phyloP scores from a whole-genome alignment of 192 early-diverging fungal species.

The Podochytrium sp. region DNA sequence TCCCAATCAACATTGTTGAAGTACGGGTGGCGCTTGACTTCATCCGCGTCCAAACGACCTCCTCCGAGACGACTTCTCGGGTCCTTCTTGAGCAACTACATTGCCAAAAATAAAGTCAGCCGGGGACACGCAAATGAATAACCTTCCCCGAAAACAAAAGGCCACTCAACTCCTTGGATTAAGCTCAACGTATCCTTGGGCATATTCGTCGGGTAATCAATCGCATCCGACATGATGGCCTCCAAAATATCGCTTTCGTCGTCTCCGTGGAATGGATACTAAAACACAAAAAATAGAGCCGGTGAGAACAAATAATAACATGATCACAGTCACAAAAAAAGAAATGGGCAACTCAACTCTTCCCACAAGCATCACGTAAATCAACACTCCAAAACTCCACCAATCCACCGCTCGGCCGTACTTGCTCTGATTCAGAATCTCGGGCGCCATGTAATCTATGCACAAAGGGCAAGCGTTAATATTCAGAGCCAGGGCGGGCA shows the following conservation, averaged over 20 bases:
- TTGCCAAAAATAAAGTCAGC: neutral
- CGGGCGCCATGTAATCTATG: constrained; percentile 99
- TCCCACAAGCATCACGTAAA: constrained; percentile 90
- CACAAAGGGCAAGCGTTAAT: too few relatives aligned
- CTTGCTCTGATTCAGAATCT: constrained; percentile 81
- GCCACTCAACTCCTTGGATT: constrained; percentile 77
- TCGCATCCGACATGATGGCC: constrained; percentile 91
- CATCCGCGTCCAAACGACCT: constrained; percentile 85
- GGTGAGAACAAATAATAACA: neutral
- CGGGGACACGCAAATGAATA: too few relatives aligned
- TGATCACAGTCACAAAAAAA: neutral
- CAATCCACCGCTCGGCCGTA: constrained; percentile 97
- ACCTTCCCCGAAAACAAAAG: too few relatives aligned
- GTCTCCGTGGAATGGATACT: constrained; percentile 93
- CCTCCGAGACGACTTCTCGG: constrained; percentile 87
- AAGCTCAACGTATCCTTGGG: constrained; percentile 88
- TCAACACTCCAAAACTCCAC: constrained; percentile 95
- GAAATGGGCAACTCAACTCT: constrained; percentile 24
- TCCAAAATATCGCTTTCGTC: constrained; percentile 97
- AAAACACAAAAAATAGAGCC: constrained; percentile 27
- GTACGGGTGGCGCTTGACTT: constrained; percentile 95
- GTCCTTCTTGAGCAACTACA: constrained; percentile 82
- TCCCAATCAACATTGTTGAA: constrained; percentile 96
- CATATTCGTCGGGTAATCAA: constrained; percentile 93
- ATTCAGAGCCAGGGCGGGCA: too few relatives aligned